Conservation (phyloP, 441 rosid genomes). For the Cnidoscolus chayamansa region DNA sequence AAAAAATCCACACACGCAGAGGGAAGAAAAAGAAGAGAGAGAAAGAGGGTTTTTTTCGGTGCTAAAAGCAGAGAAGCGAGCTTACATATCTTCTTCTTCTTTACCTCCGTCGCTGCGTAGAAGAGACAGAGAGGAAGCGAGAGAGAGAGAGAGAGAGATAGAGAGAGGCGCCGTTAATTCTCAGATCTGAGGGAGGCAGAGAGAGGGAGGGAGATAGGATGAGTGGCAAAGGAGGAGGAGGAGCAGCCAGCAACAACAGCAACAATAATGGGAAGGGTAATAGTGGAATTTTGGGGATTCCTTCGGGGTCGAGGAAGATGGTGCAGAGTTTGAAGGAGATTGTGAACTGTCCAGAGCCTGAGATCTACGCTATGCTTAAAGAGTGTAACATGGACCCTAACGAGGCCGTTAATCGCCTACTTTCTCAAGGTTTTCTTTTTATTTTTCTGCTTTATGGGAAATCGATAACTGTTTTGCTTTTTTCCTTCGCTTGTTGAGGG, state of each 20-base stretch:
- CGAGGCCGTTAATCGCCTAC: constrained; percentile 94
- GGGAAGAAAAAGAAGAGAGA: too few relatives aligned
- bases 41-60: constrained; percentile 22
- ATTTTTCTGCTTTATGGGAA: background rate
- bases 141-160: background rate
- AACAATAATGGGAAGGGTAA: constrained; percentile 39
- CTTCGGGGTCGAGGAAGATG: constrained; percentile 74
- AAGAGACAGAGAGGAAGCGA: background rate
- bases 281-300: constrained; percentile 61
- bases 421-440: constrained; percentile 60
- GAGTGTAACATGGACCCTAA: constrained; percentile 99
- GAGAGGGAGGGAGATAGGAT: constrained; percentile 33
- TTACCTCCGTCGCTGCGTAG: constrained; percentile 11
- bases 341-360: constrained; percentile 78
- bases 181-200: constrained; percentile 53
- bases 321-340: constrained; percentile 98
- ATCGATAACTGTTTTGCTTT: background rate
- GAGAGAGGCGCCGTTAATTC: constrained; percentile 8
- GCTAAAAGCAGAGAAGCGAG: constrained; percentile 12
- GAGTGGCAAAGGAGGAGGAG: constrained; percentile 60
- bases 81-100: constrained; percentile 11
- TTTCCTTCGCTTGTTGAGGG: background rate
- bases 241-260: constrained; percentile 21
- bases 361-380: constrained; percentile 94
- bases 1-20: too few relatives aligned